These are phyloP conservation scores for Chaetomium cochliodes DNA, from an alignment of 495 filamentous ascomycete genomes.

Conservation along the genomic window DNA sequence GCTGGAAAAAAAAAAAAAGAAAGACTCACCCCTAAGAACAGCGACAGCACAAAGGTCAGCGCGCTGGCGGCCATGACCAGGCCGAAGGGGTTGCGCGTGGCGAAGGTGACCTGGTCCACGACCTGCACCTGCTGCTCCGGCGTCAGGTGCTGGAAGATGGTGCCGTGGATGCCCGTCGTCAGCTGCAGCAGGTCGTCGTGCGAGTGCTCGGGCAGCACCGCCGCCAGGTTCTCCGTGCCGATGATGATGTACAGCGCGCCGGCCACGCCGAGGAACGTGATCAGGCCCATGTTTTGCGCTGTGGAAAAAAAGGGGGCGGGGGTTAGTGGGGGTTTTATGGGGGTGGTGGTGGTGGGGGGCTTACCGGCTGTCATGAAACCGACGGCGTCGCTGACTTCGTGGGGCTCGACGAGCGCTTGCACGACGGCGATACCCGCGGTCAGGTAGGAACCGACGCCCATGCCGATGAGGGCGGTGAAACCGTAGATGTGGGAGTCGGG, in stretches of 20 bases:
- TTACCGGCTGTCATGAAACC: constrained; percentile 35
- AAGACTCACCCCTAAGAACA: not conserved
- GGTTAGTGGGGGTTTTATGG: no score
- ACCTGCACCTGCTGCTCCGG: not conserved
- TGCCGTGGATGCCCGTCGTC: not conserved
- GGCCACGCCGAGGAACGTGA: not conserved
- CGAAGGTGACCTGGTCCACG: not conserved
- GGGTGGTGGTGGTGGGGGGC: no score
- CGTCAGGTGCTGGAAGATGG: not conserved
- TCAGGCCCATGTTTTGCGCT: not conserved
- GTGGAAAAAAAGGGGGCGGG: no score
- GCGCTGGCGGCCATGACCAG: not conserved
- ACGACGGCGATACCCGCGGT: constrained; percentile 51
- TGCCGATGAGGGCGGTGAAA: constrained; percentile 49
- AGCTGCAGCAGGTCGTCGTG: not conserved
- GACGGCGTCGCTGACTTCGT: constrained; percentile 45
- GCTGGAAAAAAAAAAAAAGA: not conserved
- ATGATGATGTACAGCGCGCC: constrained; percentile 4
- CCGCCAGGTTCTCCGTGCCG: not conserved
- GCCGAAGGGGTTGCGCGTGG: not conserved
- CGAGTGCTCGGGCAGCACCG: not conserved
- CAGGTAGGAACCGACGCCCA: constrained; percentile 54
- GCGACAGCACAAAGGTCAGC: not conserved
- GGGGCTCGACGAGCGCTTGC: constrained; percentile 43
- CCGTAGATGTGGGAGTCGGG: constrained; percentile 50